Conservation (phyloP, 768 basidiomycete species). For the Russula foetens region DNA sequence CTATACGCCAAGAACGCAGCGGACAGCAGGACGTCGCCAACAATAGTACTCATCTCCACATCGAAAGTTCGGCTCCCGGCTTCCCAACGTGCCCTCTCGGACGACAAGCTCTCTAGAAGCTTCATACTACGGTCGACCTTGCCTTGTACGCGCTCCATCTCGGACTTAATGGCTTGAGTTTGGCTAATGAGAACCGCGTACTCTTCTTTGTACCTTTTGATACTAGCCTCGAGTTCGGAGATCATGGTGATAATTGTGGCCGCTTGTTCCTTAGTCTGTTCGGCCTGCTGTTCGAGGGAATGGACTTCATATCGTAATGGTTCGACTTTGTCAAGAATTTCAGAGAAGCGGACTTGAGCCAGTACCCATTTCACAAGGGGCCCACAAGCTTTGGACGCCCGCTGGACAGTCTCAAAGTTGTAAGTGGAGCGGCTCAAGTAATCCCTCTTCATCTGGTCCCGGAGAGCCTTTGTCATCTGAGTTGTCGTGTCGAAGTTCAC, state of each 20-base stretch:
- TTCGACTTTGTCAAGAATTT: constrained; percentile 95
- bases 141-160: constrained; percentile 96
- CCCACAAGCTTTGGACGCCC: constrained; percentile 94
- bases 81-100: constrained; percentile 93
- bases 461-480: constrained; percentile 83
- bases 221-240: constrained; percentile 85
- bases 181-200: constrained; percentile 95
- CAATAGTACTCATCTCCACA: constrained; percentile 96
- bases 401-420: constrained; percentile 92
- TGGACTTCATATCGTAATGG: constrained; percentile 94
- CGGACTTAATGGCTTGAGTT: constrained; percentile 91
- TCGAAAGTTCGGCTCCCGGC: constrained; percentile 92
- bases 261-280: constrained; percentile 93
- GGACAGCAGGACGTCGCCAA: constrained; percentile 92
- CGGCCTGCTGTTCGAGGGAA: constrained; percentile 86
- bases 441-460: constrained; percentile 87
- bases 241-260: constrained; percentile 87
- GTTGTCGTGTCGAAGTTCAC: constrained; percentile 89
- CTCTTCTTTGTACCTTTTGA: constrained; percentile 91
- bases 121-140: constrained; percentile 98
- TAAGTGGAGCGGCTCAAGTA: constrained; percentile 86
- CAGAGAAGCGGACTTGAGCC: constrained; percentile 94
- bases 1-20: constrained; percentile 95
- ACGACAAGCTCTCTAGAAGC: constrained; percentile 86
- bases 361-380: constrained; percentile 98